Percentiles rank a stretch among this genome's conserved stretches.
phyloP scores from a whole-genome alignment of 1,139 yeast species.

The Scheffersomyces titani region DNA sequence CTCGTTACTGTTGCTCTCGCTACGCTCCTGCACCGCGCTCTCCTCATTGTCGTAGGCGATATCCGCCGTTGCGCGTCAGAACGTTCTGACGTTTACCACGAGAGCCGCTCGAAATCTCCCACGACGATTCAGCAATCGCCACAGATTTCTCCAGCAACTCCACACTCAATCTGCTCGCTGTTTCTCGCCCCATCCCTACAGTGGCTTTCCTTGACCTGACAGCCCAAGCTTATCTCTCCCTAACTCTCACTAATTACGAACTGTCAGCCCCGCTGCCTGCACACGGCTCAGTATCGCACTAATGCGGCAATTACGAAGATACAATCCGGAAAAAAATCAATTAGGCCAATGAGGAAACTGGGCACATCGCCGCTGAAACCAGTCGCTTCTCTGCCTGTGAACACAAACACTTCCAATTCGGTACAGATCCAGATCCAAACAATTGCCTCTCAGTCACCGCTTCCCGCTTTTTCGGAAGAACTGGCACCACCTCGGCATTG shows the following conservation, averaged over 20 bases:
- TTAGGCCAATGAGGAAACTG: not conserved
- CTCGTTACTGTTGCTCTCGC: not conserved
- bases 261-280: not conserved
- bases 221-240: not conserved
- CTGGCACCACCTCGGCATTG: no score
- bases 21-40: not conserved
- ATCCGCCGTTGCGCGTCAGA: not conserved
- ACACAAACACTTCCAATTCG: not conserved
- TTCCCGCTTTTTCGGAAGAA: no score
- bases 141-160: not conserved
- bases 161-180: no score
- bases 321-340: not conserved
- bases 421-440: not conserved
- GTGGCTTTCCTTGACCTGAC: not conserved
- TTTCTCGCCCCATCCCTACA: no score
- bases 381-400: not conserved
- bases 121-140: not conserved
- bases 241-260: not conserved
- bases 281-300: not conserved
- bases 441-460: not conserved
- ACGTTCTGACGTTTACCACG: not conserved
- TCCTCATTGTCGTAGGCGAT: not conserved
- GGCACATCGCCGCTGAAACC: not conserved
- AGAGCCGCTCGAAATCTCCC: not conserved
- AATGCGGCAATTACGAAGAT: constrained; percentile 1